Conservation (phyloP, 2,329 filamentous ascomycete genomes). For the Graphilbum ipis-grandicollis region DNA sequence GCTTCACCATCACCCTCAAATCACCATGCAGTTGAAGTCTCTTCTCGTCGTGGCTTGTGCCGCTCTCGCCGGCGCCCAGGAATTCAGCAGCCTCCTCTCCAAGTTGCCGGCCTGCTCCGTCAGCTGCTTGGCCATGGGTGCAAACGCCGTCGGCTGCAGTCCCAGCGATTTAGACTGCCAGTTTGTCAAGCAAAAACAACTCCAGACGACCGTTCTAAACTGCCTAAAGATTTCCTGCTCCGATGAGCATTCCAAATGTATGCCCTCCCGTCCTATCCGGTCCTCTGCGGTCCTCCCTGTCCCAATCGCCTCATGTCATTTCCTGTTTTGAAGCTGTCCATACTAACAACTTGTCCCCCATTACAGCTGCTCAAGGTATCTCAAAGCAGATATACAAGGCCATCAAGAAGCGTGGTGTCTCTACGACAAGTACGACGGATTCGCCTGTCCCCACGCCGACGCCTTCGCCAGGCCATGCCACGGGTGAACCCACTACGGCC, state of each 20-base stretch:
- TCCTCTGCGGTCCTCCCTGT: too few species aligned
- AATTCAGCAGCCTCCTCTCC: not conserved
- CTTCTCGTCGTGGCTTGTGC: not conserved
- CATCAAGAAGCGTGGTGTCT: not conserved
- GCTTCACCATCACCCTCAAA: not conserved
- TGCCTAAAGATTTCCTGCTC: slow-evolving; percentile 8
- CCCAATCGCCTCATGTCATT: too few species aligned
- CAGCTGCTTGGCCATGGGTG: slow-evolving; percentile 7
- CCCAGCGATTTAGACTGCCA: slow-evolving; percentile 8
- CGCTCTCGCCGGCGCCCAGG: not conserved
- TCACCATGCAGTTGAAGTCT: slow-evolving; percentile 3
- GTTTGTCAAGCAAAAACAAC: slow-evolving; percentile 6
- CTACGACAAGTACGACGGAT: too few species aligned
- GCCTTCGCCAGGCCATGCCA: not conserved
- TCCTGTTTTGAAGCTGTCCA: too few species aligned
- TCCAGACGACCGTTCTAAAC: slow-evolving; percentile 2
- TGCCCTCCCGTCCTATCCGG: too few species aligned
- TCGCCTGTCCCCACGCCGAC: not conserved
- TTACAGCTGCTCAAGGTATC: not conserved
- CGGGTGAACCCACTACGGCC: not conserved
- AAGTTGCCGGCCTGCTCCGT: slow-evolving; percentile 9
- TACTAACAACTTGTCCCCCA: too few species aligned
- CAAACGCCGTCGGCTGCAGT: slow-evolving; percentile 6
- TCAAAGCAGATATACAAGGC: not conserved
- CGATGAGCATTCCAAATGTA: not conserved